Evolutionary conservation across 306 rosid genomes (phyloP), one percentile per base, ranked within the genome.

Genomic region (Glycyrrhiza uralensis): DNA sequence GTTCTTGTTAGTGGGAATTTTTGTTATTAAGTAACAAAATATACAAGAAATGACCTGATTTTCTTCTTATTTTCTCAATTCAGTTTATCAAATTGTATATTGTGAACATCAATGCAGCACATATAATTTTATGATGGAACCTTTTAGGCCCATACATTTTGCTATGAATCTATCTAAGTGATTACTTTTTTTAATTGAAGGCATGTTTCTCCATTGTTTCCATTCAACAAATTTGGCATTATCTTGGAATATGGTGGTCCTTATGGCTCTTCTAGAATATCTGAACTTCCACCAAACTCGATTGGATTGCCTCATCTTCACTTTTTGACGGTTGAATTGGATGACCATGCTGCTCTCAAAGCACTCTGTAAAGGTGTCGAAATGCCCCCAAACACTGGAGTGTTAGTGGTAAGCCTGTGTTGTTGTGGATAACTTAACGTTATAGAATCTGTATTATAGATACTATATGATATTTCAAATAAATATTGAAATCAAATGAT

Each of bases 171-270:
- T 57, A 6, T 30, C 24, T 47, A 22, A 78, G 8, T 75, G 63
- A 67, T 66, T 57, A 23, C 59, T 83, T 72, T 50, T 29, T 69
- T 60, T 72, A 39, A 61, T 70, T 82, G 72, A 82, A 87, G 91
- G 87, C 58, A 67, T 60, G 57, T 87, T 73, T 80, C 88, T 70
- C 68, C 78, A 2, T 41, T 77, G 19, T 80, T 87, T 69, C 91
- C 87, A 22, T 80, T 84, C 84, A 82, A 84, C 80, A 84, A 75
- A 51, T 84, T 87, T 58, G 56, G 73, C 80, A 67, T 75, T 56
- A 77, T 87, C 78, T 72, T 87, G 87, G 91, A 87, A 84, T 87
- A 87, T 82, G 91, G 91, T 66, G 88, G 88, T 66, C 57, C 80
- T 22, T 12, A 44, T 56, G 64, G 68, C 64, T 77, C 79, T 14